Conservation (phyloP, 2,329 filamentous ascomycete species). For the Dothideomycetidae sp. region DNA sequence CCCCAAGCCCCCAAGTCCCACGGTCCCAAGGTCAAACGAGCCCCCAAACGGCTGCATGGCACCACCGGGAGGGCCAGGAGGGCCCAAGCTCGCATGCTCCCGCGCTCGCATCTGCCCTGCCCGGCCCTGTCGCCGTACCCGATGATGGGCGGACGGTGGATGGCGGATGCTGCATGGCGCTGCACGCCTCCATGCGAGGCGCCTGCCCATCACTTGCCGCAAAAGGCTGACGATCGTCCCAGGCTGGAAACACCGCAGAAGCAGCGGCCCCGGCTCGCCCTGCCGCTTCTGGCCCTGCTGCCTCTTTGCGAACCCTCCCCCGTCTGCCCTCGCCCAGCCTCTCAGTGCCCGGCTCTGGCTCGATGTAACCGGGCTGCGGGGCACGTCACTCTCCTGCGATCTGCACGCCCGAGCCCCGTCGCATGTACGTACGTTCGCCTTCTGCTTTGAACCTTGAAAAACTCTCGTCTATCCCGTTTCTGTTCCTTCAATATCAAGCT, state of each 20-base stretch:
- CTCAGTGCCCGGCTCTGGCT: too few species aligned
- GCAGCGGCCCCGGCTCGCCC: slow-evolving; percentile 7
- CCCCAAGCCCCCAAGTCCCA: too few species aligned
- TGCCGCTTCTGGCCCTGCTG: too few species aligned
- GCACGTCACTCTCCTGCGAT: slow-evolving; percentile 8
- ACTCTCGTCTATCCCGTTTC: slow-evolving; percentile 7
- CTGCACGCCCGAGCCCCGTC: slow-evolving; percentile 9
- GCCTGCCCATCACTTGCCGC: slow-evolving; percentile 9
- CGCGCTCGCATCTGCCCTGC: slow-evolving; percentile 2
- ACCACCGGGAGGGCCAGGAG: too few species aligned
- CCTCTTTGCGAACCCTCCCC: too few species aligned
- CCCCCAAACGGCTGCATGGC: too few species aligned
- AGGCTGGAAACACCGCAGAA: slow-evolving; percentile 5
- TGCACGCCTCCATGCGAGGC: slow-evolving; percentile 4
- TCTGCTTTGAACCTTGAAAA: slow-evolving; percentile 7
- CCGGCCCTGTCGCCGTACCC: slow-evolving; percentile 3
- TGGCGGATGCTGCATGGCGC: not conserved
- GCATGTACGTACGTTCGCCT: slow-evolving; percentile 8
- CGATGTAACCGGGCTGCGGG: slow-evolving; percentile 10
- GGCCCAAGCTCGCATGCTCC: slow-evolving; percentile 5
- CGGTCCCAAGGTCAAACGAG: too few species aligned
- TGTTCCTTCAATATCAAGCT: slow-evolving; percentile 1
- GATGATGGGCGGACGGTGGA: slow-evolving; percentile 3
- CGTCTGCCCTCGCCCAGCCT: too few species aligned
- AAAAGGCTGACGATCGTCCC: slow-evolving; percentile 9